Evolutionary conservation across 225 moss, liverwort and hornwort species (phyloP).

Genomic region (Pleurozium schreberi): DNA sequence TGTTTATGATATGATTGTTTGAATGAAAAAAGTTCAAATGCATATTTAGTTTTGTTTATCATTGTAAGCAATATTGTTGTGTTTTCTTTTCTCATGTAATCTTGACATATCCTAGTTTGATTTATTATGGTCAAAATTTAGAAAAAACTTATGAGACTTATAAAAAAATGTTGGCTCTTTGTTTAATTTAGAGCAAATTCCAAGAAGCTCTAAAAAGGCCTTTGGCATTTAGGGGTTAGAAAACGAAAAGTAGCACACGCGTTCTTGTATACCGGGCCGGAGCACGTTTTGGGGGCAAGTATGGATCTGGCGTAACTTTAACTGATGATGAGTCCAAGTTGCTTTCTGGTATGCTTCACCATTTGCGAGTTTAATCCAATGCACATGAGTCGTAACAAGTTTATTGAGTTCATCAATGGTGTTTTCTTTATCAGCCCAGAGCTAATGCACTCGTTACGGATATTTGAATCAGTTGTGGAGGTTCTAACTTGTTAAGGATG

Average conservation of each 20-base stretch:
- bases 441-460: neutral
- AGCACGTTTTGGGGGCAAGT: conserved; percentile 60
- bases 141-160: neutral
- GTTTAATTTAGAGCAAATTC: too few relatives aligned
- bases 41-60: neutral
- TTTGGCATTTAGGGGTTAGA: too few relatives aligned
- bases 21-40: neutral
- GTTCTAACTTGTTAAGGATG: neutral
- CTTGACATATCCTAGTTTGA: neutral
- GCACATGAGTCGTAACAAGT: neutral
- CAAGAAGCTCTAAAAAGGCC: too few relatives aligned
- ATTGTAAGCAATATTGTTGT: neutral
- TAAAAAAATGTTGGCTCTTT: too few relatives aligned
- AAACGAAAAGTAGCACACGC: neutral
- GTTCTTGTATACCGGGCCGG: neutral
- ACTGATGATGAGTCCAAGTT: conserved; percentile 52
- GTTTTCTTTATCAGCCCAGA: neutral
- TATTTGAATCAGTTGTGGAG: neutral
- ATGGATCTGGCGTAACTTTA: conserved; percentile 43
- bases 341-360: conserved; percentile 52
- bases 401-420: neutral
- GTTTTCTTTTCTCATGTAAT: neutral
- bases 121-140: too few relatives aligned
- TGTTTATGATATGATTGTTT: neutral
- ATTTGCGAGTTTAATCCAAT: neutral